phyloP scores from a whole-genome alignment of 768 basidiomycete species.

The Boletales sp. region DNA sequence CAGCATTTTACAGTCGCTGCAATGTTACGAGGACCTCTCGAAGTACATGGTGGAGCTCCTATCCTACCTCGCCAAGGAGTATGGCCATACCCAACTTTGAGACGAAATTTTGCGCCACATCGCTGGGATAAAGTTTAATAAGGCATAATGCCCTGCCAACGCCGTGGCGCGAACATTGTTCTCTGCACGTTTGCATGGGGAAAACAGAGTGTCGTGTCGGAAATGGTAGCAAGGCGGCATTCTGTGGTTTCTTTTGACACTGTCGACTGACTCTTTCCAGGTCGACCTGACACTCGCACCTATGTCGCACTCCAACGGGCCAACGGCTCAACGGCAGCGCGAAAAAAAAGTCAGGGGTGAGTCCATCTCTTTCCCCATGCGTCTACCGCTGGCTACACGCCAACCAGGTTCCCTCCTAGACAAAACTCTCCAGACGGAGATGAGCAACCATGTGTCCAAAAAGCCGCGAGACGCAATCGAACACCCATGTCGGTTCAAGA shows the following conservation, averaged over 20 bases:
- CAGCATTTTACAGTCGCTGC: constrained; percentile 85
- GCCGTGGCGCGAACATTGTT: constrained; percentile 93
- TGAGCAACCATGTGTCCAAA: constrained; percentile 82
- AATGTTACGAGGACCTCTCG: constrained; percentile 91
- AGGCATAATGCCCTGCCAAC: too few species aligned
- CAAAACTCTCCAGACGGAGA: constrained; percentile 80
- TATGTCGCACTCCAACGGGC: constrained; percentile 90
- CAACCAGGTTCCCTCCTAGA: constrained; percentile 77
- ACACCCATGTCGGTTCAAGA: constrained; percentile 74
- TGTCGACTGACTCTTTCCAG: constrained; percentile 36
- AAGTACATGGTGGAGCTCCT: constrained; percentile 94
- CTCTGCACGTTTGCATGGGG: constrained; percentile 94
- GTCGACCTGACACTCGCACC: constrained; percentile 86
- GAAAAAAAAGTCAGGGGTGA: constrained; percentile 96
- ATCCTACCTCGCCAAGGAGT: constrained; percentile 73
- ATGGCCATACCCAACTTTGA: constrained; percentile 83
- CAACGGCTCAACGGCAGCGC: constrained; percentile 90
- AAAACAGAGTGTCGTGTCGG: constrained; percentile 69
- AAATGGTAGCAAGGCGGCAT: constrained; percentile 75
- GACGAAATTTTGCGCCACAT: constrained; percentile 92
- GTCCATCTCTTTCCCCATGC: neutral
- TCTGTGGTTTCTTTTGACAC: neutral
- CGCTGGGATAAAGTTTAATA: constrained; percentile 70
- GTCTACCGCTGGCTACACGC: neutral
- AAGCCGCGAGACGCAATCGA: constrained; percentile 79